Evolutionary conservation across 179 eudicot genomes (phyloP).

Genomic region (Sideroxylon spinosum): DNA sequence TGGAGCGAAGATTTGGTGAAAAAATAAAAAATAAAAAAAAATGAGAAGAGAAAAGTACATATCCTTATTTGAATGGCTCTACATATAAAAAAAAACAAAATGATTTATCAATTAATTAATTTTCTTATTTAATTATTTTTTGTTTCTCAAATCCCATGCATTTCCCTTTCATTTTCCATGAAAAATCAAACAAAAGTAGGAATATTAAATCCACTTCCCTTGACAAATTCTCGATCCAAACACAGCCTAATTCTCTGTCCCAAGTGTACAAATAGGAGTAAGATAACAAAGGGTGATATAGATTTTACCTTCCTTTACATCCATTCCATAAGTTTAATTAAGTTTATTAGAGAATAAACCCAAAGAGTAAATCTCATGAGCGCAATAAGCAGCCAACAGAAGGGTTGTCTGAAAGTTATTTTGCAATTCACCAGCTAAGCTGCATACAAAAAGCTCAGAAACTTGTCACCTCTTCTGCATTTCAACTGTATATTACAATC

Average conservation of each 20-base stretch:
- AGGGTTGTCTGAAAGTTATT: neutral
- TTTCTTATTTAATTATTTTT: no score
- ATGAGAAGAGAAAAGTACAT: no score
- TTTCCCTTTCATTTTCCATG: no score
- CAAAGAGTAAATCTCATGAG: neutral
- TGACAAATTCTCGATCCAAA: no score
- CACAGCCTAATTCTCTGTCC: neutral
- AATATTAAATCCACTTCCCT: no score
- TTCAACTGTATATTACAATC: conserved; percentile 47
- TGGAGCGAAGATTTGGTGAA: no score
- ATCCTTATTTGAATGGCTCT: no score
- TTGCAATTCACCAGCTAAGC: conserved; percentile 16
- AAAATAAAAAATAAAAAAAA: no score
- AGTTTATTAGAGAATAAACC: neutral
- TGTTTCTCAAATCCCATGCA: no score
- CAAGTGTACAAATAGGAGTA: neutral
- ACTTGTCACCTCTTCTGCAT: conserved; percentile 16
- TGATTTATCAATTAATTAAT: no score
- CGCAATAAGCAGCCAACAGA: conserved; percentile 1
- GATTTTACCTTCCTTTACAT: neutral
- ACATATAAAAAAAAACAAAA: no score
- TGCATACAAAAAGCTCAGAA: neutral
- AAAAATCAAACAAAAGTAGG: no score
- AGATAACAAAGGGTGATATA: neutral
- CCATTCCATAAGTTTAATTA: neutral